These are phyloP conservation scores for Dissophora globulifera DNA, from an alignment of 192 early-diverging fungal genomes.

Conservation along the genomic window DNA sequence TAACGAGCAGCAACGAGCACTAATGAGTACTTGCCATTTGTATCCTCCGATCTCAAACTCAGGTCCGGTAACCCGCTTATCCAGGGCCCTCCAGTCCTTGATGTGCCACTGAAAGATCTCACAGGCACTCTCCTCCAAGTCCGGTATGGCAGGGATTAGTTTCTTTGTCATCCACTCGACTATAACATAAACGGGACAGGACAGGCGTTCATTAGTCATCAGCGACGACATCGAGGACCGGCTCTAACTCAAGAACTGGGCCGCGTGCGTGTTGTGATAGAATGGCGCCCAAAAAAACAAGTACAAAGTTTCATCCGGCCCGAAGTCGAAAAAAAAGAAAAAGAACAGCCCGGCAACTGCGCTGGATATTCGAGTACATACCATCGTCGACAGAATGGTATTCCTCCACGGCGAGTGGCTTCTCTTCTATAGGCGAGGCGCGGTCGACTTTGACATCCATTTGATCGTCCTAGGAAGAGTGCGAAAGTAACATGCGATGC, in stretches of 20 bases:
- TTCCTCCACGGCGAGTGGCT: conserved; percentile 44
- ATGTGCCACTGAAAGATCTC: conserved; percentile 56
- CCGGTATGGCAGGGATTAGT: conserved; percentile 48
- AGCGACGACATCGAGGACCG: background rate
- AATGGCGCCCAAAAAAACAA: no score
- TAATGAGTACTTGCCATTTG: conserved; percentile 49
- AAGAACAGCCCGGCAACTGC: background rate
- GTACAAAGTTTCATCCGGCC: no score
- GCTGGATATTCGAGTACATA: conserved; percentile 3
- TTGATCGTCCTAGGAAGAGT: conserved; percentile 41
- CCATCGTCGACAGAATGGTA: conserved; percentile 37
- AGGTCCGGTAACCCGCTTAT: conserved; percentile 57
- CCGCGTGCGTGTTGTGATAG: no score
- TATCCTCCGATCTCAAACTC: conserved; percentile 59
- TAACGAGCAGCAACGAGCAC: background rate
- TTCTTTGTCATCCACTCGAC: conserved; percentile 55
- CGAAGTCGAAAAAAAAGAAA: background rate
- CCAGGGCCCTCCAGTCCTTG: conserved; percentile 49
- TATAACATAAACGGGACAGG: conserved; percentile 12
- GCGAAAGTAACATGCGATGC: no score
- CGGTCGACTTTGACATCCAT: conserved; percentile 43
- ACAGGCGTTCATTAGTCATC: background rate
- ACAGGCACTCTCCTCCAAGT: conserved; percentile 52
- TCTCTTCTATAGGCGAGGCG: conserved; percentile 37
- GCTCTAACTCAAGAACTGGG: no score